Base-by-base conservation (phyloP, 108 stramenopile genomes). In the Nitzschia palea region DNA sequence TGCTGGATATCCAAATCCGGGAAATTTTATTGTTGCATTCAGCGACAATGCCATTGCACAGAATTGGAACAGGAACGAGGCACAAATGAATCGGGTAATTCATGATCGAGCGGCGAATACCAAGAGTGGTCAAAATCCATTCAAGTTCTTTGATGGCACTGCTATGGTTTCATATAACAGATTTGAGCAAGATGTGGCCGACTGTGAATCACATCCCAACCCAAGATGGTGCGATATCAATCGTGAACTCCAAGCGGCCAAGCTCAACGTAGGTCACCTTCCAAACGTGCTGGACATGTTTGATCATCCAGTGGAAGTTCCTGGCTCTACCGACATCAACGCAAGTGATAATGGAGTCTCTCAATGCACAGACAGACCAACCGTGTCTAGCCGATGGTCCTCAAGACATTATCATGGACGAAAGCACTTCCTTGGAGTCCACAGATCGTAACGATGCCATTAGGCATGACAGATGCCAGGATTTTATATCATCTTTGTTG, bases 61-160 rank as follows among this genome's bases (percentile, higher is more conserved):
- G 18, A 71, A 71, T 52, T 71, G 70, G 70, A 59, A 59, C 29
- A 14, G 44, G 3, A 82, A 77, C 42, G 27, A 69, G 28, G 79
- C 85, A 18, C 77, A 86, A 56, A 56, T 84, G 4, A 83, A 86
- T 31, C 45, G 83, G 18, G 54, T 75, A 42, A 51, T 86, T 23
- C 65, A 52, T n/a, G 48, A 75, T 29, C 74, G 80, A 9, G 57
- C 80, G n/a, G 48, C 64, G 15, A 37, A 34, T n/a, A 81, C 70
- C 3, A 76, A 60, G 22, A 59, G 71, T 8, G 81, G 84, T 20
- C 48, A 50, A 28, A 32, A 51, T 10, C 27, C 83, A 8, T 62
- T 89, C 44, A 51, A 72, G 10, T 77, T 77, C 42, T 86, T 84
- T 70, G 88, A 89, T 62, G 88, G 79, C 3, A 57, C 88, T 20